A percentile compares a stretch with the other conserved stretches of the same genome.
Conservation (phyloP, 768 basidiomycete species). For the Crepidotus variabilis region DNA sequence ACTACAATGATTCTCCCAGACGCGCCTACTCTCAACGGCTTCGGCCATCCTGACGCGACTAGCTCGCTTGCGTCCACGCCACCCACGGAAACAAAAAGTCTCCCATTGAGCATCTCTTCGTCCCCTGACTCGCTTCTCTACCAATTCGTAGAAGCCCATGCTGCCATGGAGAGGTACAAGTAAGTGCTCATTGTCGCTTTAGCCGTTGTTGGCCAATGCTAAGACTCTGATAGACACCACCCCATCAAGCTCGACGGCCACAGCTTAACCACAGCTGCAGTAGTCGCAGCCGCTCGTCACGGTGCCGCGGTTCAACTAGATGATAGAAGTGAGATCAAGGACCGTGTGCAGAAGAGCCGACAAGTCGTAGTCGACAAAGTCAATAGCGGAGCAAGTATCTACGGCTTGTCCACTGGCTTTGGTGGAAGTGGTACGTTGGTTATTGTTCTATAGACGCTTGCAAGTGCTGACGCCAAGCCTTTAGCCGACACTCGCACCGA, state of each 20-base stretch:
- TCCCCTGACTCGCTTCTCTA: constrained; percentile 12
- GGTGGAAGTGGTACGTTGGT: constrained; percentile 59
- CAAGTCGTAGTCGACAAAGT: constrained; percentile 69
- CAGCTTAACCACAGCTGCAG: constrained; percentile 60
- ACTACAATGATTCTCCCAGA: constrained; percentile 3
- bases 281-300: constrained; percentile 64
- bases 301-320: constrained; percentile 41
- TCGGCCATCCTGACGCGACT: neutral
- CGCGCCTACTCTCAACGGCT: neutral
- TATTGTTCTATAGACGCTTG: constrained; percentile 5
- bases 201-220: constrained; percentile 42
- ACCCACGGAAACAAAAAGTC: neutral
- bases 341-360: constrained; percentile 58
- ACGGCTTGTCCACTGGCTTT: constrained; percentile 80
- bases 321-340: constrained; percentile 34
- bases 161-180: constrained; percentile 56
- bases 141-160: constrained; percentile 42
- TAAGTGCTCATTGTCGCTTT: constrained; percentile 38
- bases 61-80: neutral
- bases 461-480: constrained; percentile 6
- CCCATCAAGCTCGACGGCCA: constrained; percentile 61
- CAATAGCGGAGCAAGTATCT: constrained; percentile 63
- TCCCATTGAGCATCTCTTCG: neutral
- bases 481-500: constrained; percentile 73
- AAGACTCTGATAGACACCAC: constrained; percentile 39